A percentile compares a stretch with the other conserved stretches of the same genome.
Conservation (phyloP, 345 rosid species). For the Leavenworthia alabamica region DNA sequence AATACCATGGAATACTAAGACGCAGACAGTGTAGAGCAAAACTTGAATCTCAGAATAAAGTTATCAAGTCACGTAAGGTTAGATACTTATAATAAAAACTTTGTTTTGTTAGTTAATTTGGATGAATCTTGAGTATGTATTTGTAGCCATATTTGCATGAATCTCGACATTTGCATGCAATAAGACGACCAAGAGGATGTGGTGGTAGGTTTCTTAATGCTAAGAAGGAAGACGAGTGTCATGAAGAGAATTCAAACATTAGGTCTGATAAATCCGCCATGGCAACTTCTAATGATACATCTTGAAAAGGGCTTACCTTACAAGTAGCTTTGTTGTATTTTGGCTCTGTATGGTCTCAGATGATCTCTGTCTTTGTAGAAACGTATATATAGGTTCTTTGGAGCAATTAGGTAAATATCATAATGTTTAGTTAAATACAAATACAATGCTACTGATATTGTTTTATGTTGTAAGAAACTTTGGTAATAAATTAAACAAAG, state of each 20-base stretch:
- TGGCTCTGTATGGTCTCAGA: conserved; percentile 7
- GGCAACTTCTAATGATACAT: conserved; percentile 41
- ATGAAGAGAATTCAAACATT: conserved; percentile 49
- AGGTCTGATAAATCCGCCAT: conserved; percentile 40
- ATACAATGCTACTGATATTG: conserved; percentile 8
- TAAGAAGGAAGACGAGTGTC: conserved; percentile 46
- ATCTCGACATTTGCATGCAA: conserved; percentile 92
- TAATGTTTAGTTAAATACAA: background rate
- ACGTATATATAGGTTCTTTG: conserved; percentile 12
- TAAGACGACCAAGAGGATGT: conserved; percentile 89
- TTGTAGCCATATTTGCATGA: conserved; percentile 95
- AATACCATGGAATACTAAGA: conserved; percentile 90
- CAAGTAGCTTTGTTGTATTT: conserved; percentile 5
- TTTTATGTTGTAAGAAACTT: conserved; percentile 15
- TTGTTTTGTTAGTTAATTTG: background rate
- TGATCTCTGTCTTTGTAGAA: conserved; percentile 11
- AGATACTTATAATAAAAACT: background rate
- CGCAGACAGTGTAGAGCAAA: conserved; percentile 95
- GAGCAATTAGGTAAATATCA: conserved; percentile 13
- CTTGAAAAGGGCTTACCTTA: conserved; percentile 24
- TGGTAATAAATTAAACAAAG: conserved; percentile 13
- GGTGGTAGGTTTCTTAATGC: conserved; percentile 89
- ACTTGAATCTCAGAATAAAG: conserved; percentile 75
- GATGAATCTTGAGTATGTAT: background rate
- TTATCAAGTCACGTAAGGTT: conserved; percentile 75